Percentiles rank a stretch among this genome's conserved stretches.
These are phyloP conservation scores for Neurospora pannonica DNA, from an alignment of 495 filamentous ascomycete species.

Conservation along the genomic window DNA sequence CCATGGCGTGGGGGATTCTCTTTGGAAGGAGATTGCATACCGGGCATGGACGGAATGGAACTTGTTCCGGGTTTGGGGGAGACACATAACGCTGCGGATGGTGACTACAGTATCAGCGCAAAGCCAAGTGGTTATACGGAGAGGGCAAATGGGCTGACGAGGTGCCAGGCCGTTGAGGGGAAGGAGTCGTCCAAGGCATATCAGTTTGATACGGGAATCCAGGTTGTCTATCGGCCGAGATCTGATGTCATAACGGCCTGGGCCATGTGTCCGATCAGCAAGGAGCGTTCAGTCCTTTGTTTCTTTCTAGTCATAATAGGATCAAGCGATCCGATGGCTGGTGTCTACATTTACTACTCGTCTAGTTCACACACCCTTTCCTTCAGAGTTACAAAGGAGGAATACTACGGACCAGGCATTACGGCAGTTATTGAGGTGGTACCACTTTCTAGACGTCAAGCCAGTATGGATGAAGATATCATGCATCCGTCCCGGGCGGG, in stretches of 20 bases:
- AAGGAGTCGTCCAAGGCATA: neutral
- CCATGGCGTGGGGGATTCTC: neutral
- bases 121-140: neutral
- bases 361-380: neutral
- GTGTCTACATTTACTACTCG: neutral
- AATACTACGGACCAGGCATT: neutral
- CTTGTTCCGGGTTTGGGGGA: neutral
- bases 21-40: neutral
- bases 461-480: neutral
- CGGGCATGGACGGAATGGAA: neutral
- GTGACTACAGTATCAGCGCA: too few species aligned
- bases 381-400: too few species aligned
- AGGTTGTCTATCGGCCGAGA: neutral
- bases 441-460: neutral
- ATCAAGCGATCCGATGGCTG: neutral
- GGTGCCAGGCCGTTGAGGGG: neutral
- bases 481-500: neutral
- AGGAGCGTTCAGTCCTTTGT: neutral
- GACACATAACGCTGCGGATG: neutral
- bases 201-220: neutral
- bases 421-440: neutral
- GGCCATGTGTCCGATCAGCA: neutral
- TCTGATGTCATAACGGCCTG: neutral
- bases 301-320: neutral
- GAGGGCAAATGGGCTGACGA: neutral